These are phyloP conservation scores for Dovyalis caffra DNA, from an alignment of 345 rosid species.

Conservation along the genomic window DNA sequence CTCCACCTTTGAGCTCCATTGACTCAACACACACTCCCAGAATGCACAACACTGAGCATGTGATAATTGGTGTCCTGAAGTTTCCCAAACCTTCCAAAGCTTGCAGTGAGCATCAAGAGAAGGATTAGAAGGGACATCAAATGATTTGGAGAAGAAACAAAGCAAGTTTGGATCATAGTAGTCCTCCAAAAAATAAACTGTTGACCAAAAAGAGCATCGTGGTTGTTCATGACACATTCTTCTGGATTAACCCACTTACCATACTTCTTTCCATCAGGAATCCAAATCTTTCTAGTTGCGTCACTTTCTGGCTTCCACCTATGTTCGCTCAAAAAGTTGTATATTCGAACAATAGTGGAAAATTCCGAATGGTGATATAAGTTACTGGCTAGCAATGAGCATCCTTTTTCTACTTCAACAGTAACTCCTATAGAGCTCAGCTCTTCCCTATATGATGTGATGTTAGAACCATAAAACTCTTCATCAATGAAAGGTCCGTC, in stretches of 20 bases:
- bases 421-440: conserved; percentile 47
- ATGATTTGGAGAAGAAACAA: conserved; percentile 38
- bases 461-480: conserved; percentile 44
- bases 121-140: conserved; percentile 44
- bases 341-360: conserved; percentile 45
- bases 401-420: conserved; percentile 29
- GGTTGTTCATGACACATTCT: conserved; percentile 52
- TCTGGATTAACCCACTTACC: conserved; percentile 52
- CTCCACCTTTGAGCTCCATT: conserved; percentile 16
- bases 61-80: conserved; percentile 32
- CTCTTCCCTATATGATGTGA: conserved; percentile 36
- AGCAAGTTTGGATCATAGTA: conserved; percentile 33
- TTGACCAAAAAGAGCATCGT: conserved; percentile 45
- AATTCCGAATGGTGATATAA: conserved; percentile 40
- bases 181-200: conserved; percentile 46
- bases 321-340: conserved; percentile 31
- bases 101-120: conserved; percentile 48
- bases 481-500: conserved; percentile 83
- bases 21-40: conserved; percentile 43
- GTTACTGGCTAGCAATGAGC: conserved; percentile 37
- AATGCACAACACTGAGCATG: conserved; percentile 56
- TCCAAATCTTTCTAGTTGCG: conserved; percentile 42
- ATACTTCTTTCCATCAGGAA: conserved; percentile 36
- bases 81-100: conserved; percentile 70
- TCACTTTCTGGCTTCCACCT: conserved; percentile 38